These are phyloP conservation scores for Chrysoporthe cubensis DNA, from an alignment of 2,329 filamentous ascomycete genomes.

Conservation along the genomic window DNA sequence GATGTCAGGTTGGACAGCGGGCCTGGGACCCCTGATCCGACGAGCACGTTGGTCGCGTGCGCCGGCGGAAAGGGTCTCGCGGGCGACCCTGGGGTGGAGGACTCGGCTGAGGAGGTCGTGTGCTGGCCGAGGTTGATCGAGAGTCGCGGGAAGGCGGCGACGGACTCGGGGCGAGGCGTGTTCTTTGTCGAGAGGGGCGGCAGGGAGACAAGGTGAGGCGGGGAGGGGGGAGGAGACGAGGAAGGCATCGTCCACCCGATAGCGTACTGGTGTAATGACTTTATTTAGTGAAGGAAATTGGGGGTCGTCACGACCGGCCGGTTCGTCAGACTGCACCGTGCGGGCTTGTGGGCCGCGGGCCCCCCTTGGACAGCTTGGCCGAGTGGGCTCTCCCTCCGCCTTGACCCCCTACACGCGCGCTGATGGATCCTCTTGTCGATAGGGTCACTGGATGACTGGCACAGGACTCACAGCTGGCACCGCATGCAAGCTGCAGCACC, in stretches of 20 bases:
- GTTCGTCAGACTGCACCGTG: constrained; percentile 12
- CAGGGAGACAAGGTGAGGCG: constrained; percentile 20
- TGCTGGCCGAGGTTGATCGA: constrained; percentile 7
- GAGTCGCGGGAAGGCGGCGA: constrained; percentile 21
- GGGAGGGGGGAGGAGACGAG: constrained; percentile 26
- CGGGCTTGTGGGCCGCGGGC: constrained; percentile 4
- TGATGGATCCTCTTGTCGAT: constrained; percentile 3
- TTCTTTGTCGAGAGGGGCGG: constrained; percentile 21
- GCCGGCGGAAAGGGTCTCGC: constrained; percentile 12
- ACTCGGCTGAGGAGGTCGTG: constrained; percentile 21
- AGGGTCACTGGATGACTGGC: constrained; percentile 11
- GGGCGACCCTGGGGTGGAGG: constrained; percentile 21
- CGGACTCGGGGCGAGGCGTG: constrained; percentile 24
- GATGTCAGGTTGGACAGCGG: constrained; percentile 16
- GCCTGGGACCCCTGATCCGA: constrained; percentile 8
- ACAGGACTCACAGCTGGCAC: constrained; percentile 12
- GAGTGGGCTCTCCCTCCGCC: constrained; percentile 8
- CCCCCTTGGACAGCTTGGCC: neutral
- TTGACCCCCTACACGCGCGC: neutral
- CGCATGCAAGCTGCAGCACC: constrained; percentile 2
- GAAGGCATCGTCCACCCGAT: constrained; percentile 28
- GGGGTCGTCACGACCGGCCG: constrained; percentile 25
- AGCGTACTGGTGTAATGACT: constrained; percentile 18
- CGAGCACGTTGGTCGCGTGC: constrained; percentile 23
- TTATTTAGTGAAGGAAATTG: constrained; percentile 28